Evolutionary conservation across 208 protist genomes (phyloP).

Genomic region (Leishmania tarentolae): DNA sequence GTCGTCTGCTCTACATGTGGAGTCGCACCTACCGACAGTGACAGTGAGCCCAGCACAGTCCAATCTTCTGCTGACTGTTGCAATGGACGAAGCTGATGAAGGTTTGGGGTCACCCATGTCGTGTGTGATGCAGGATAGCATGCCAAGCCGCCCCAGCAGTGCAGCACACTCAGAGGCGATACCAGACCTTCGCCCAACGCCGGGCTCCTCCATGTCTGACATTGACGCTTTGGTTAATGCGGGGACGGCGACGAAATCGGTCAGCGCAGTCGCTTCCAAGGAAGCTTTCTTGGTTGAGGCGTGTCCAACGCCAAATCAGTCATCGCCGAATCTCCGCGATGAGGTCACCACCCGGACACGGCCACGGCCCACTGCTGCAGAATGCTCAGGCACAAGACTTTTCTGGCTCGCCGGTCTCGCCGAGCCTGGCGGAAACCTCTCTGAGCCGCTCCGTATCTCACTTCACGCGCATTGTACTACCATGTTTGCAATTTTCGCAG

Average conservation of each 20-base stretch:
- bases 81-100: background rate
- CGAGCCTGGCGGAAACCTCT: background rate
- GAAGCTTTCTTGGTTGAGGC: background rate
- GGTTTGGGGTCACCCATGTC: constrained; percentile 8
- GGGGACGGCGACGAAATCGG: background rate
- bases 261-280: too few relatives aligned
- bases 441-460: constrained; percentile 21
- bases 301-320: constrained; percentile 7
- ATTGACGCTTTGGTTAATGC: background rate
- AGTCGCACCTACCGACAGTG: background rate
- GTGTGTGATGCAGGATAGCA: background rate
- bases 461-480: constrained; percentile 33
- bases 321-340: constrained; percentile 10
- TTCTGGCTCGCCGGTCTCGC: constrained; percentile 29
- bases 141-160: background rate
- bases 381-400: constrained; percentile 7
- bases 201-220: constrained; percentile 1
- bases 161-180: background rate
- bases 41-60: background rate
- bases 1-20: background rate
- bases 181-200: constrained; percentile 16
- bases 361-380: background rate
- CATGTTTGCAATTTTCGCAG: constrained; percentile 49
- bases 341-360: constrained; percentile 3
- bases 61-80: background rate